These are phyloP conservation scores for Porcisia hertigi DNA, from an alignment of 208 protist genomes.

Conservation along the genomic window DNA sequence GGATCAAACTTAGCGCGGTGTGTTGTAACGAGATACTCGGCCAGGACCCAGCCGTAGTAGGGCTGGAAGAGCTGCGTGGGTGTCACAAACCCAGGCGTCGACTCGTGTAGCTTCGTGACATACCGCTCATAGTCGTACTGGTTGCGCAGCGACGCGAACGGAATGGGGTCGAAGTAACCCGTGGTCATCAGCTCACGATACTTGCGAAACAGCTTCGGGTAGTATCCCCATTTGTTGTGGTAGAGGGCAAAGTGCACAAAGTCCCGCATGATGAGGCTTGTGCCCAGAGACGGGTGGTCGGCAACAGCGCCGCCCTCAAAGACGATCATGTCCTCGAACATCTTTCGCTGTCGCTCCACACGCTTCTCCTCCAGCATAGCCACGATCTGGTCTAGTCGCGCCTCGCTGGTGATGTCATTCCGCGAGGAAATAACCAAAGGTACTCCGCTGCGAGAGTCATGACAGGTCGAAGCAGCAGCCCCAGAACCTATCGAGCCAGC, in stretches of 20 bases:
- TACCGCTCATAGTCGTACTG: conserved; percentile 86
- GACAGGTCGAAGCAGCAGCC: not conserved
- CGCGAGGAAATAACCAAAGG: conserved; percentile 57
- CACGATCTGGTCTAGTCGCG: conserved; percentile 42
- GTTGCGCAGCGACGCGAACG: conserved; percentile 74
- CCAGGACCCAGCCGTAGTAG: conserved; percentile 87
- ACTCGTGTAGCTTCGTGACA: conserved; percentile 72
- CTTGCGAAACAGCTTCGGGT: conserved; percentile 86
- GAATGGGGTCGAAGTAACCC: conserved; percentile 87
- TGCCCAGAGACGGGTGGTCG: conserved; percentile 71
- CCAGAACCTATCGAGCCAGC: not conserved
- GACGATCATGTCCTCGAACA: conserved; percentile 85
- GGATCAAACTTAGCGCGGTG: conserved; percentile 82
- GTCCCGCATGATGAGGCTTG: conserved; percentile 79
- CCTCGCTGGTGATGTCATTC: conserved; percentile 55
- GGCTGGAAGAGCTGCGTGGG: conserved; percentile 88
- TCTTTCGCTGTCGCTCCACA: conserved; percentile 56
- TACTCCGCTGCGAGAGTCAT: conserved; percentile 14
- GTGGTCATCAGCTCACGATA: conserved; percentile 85
- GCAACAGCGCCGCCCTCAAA: conserved; percentile 83
- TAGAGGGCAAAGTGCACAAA: conserved; percentile 89
- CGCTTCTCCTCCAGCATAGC: conserved; percentile 63
- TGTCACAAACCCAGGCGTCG: conserved; percentile 72
- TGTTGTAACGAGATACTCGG: conserved; percentile 85
- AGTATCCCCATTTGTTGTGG: conserved; percentile 88